Base-by-base conservation (phyloP, 768 basidiomycete genomes). In the Cystobasidium ongulense region DNA sequence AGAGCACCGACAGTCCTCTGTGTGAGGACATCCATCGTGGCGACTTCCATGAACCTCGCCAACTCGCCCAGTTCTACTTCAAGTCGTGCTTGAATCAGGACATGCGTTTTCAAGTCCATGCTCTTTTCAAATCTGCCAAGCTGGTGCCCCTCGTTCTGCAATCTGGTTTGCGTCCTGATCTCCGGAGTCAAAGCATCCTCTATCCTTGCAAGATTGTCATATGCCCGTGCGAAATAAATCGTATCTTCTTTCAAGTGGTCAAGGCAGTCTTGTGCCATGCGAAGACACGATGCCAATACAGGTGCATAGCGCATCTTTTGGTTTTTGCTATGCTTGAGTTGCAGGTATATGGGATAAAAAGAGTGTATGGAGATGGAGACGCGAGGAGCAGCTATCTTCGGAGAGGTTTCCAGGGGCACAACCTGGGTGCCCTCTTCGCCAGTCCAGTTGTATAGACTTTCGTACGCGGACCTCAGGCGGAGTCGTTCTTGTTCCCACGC, bases 401-500 rank as follows among this genome's bases (percentile, higher is more conserved):
- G 13, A 5, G 7, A 4, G 46, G n/a, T 11, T 21, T 21, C 3
- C 21, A 50, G 15, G 15, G n/a, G 18, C 7, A 21, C 46, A 11
- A 3, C 21, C n/a, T 50, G 46, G 46, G 15, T n/a, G 4, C 3
- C n/a, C 15, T 4, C 7, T 21, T 50, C 18, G 46, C 46, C 46
- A 50, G 15, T 21, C 46, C 46, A 50, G 21, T 50, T 50, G 10
- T 17, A 50, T 21, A 50, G 18, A 4, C 15, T 4, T 50, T 43
- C 39, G 35, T 67, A 52, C 15, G 46, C 65, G 31, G 65, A 3
- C 2, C 43, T 13, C 65, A 52, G 25, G 3, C 39, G 38, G 41
- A 11, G 23, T 43, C 46, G 33, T 50, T 71, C 68, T 38, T 71
- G 68, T 54, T 71, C 11, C 68, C 68, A 71, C 27, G 68, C 68